Evolutionary conservation across 1,139 yeast species (phyloP), one percentile per base, ranked within the genome.

Genomic region (Meyerozyma smithsonii): DNA sequence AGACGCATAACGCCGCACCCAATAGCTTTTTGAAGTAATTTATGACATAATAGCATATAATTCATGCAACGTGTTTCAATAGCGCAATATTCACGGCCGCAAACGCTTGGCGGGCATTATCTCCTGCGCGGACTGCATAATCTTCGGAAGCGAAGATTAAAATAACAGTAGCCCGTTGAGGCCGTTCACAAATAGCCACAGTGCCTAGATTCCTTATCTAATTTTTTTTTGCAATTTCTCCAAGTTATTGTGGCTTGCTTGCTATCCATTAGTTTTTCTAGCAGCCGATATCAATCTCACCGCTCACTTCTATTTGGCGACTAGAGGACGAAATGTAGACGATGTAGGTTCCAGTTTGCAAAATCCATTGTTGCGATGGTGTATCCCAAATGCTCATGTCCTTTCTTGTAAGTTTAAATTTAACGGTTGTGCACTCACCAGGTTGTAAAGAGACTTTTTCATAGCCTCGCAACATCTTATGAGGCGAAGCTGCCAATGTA

Each of bases 331-430:
- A 75, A 38, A 79, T 66, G 46, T 69, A 77, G 10, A 79, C 58
- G 41, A 66, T 72, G 58, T 79, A 81, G 12, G 70, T 65, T 3
- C 86, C 86, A 4, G 75, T 71, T 47, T 73, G 79, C 30, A 80
- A 70, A 20, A 77, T 62, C 86, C 87, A 81, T 42, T 77, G 75
- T 54, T 79, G 84, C 12, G 71, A 66, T 24, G 54, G 66, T 1
- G 74, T 62, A 53, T 79, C 84, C 85, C 85, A 81, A 23, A 72
- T 62, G 44, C 81, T 69, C 49, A 81, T 58, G 54, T 81, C 86
- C 43, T 82, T 66, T 48, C 77, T 72, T 43, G 68, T 57, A 19
- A 81, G 60, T 37, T 69, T 68, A 51, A 80, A 80, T 21, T 52
- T 54, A 10, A 77, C 63, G 16, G 54, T 54, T 4, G 60, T 59